Base-by-base conservation (phyloP, 169 alveolate species). In the Eimeria praecox region DNA sequence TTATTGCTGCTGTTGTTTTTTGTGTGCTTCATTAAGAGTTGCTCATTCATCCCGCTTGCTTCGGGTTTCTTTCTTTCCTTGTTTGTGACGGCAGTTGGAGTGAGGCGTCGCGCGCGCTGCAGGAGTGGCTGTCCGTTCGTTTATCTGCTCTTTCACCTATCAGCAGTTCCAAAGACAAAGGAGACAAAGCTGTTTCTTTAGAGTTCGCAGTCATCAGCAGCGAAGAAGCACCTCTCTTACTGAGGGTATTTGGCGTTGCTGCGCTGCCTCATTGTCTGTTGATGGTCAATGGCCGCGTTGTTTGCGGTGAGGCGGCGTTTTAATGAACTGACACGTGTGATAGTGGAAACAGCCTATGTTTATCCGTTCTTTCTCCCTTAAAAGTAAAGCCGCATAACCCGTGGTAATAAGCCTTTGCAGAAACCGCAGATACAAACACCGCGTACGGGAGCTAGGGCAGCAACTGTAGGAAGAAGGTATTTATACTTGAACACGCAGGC, bases 251-350 rank as follows among this genome's bases (percentile, higher is more conserved):
- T 49, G 90, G 71, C 30, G 90, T 82, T 73, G 35, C 90, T 52
- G 30, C 90, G 90, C 42, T 82, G 90, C 90, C 90, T 44, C 90
- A 82, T 52, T 82, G 90, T 49, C 42, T 82, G 73, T 49, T 82
- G 73, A 27, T 82, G 71, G 49, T 9, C n/a, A n/a, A 82, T 46
- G 90, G 90, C 64, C 90, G 49, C 30, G 90, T 82, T n/a, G 73
- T 33, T 33, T 42, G 27, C 46, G 90, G 90, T 82, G 90, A 82
- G 90, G 33, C 49, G n/a, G 8, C 40, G 22, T 80, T 42, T n/a
- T 3, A 64, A n/a, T 64, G 75, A 22, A 64, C 46, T 69, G 78
- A n/a, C 46, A 12, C 46, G 6, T n/a, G 46, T 69, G 78, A 69
- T 24, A 33, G 22, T 33, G 78, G 14, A 33, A 24, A 12, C 46